phyloP scores from a whole-genome alignment of 2,329 filamentous ascomycete genomes.

The Colletotrichum destructivum region DNA sequence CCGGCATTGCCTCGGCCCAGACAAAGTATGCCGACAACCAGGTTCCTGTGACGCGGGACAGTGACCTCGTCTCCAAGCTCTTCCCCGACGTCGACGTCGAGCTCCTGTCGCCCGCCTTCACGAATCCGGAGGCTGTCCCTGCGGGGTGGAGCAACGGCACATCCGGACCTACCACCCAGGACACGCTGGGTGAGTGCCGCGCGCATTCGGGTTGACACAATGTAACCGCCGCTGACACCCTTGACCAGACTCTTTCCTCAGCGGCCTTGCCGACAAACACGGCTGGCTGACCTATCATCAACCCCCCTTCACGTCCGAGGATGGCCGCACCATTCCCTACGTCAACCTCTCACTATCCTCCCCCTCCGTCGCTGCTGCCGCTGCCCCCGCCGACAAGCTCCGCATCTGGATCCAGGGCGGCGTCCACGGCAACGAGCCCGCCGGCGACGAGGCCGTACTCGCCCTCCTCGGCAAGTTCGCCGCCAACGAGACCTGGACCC shows the following conservation, averaged over 20 bases:
- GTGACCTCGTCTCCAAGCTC: slow-evolving; percentile 9
- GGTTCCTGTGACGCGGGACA: slow-evolving; percentile 7
- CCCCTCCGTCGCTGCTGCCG: neutral
- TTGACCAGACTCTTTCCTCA: slow-evolving; percentile 41
- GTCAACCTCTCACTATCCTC: slow-evolving; percentile 38
- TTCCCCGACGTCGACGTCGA: slow-evolving; percentile 40
- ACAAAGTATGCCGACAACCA: slow-evolving; percentile 29
- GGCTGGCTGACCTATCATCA: slow-evolving; percentile 44
- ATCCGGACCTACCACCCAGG: slow-evolving; percentile 47
- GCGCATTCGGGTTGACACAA: rapidly evolving
- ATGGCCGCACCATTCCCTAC: slow-evolving; percentile 44
- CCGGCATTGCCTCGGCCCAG: slow-evolving; percentile 11
- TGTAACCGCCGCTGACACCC: neutral
- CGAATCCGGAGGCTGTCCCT: slow-evolving; percentile 43
- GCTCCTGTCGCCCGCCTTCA: slow-evolving; percentile 48
- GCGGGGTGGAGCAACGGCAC: slow-evolving; percentile 47
- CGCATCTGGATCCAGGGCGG: slow-evolving; percentile 50
- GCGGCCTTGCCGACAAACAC: slow-evolving; percentile 42
- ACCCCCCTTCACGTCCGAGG: slow-evolving; percentile 44
- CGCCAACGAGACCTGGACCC: slow-evolving; percentile 47
- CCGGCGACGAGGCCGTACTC: slow-evolving; percentile 49
- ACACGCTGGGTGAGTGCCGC: neutral
- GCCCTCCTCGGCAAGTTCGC: slow-evolving; percentile 50
- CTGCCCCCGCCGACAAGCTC: slow-evolving; percentile 42
- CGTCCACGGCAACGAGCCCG: slow-evolving; percentile 53